Conservation (phyloP, 495 filamentous ascomycete species). For the Hypoxylon intermedium region DNA sequence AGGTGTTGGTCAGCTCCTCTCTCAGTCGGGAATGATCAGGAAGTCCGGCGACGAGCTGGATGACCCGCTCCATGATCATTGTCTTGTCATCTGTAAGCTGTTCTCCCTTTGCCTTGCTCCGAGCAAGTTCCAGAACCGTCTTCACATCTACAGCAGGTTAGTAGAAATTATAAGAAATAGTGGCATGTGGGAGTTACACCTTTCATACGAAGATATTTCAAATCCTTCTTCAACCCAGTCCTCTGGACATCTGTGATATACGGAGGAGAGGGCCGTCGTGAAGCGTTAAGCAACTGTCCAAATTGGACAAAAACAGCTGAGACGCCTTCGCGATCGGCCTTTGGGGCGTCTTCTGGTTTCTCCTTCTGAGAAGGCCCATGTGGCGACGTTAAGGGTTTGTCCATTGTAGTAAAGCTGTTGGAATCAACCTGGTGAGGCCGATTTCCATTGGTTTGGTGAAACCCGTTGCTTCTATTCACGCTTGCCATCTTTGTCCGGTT, state of each 20-base stretch:
- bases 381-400: conserved; percentile 2
- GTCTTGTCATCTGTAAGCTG: conserved; percentile 76
- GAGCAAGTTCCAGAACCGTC: conserved; percentile 47
- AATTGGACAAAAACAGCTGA: conserved; percentile 64
- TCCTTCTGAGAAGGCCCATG: conserved; percentile 23
- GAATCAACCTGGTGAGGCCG: conserved; percentile 10
- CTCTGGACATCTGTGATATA: conserved; percentile 45
- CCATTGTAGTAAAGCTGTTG: conserved; percentile 15
- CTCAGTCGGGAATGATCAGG: conserved; percentile 68
- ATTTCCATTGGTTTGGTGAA: conserved; percentile 20
- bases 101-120: conserved; percentile 54
- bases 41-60: conserved; percentile 74
- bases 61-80: conserved; percentile 78
- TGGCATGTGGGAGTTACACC: conserved; percentile 38
- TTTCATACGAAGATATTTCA: conserved; percentile 59
- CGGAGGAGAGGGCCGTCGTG: conserved; percentile 68
- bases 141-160: conserved; percentile 45
- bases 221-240: conserved; percentile 66
- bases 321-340: conserved; percentile 49
- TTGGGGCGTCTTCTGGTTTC: conserved; percentile 34
- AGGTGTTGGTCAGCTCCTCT: conserved; percentile 69
- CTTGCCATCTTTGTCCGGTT: conserved; percentile 20
- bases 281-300: conserved; percentile 69
- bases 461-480: conserved; percentile 11
- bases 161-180: not conserved